A percentile compares a stretch with the other conserved stretches of the same genome.
phyloP scores from a whole-genome alignment of 495 filamentous ascomycete species.

The Hypoxylon fuscum region DNA sequence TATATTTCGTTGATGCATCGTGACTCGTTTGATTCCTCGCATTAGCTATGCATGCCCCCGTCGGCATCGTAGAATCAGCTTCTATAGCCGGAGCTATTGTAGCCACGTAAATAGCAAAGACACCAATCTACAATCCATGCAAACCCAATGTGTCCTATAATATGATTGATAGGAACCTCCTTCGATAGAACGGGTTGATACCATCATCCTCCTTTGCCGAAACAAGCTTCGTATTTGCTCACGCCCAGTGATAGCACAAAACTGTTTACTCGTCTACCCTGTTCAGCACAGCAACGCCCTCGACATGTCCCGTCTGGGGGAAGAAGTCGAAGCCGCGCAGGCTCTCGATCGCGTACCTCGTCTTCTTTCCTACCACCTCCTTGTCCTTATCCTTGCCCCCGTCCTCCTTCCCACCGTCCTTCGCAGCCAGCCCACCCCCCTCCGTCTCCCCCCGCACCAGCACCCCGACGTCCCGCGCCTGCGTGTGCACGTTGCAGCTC shows the following conservation, averaged over 20 bases:
- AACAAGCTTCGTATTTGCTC: no score
- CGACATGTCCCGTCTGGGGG: slow-evolving; percentile 96
- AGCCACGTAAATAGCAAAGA: no score
- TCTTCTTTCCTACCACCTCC: slow-evolving; percentile 53
- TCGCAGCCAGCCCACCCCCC: slow-evolving; percentile 30
- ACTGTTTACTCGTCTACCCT: slow-evolving; percentile 48
- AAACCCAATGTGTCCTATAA: no score
- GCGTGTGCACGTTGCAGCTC: slow-evolving; percentile 96
- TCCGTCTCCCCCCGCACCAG: slow-evolving; percentile 71
- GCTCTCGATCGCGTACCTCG: slow-evolving; percentile 87
- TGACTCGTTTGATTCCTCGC: no score
- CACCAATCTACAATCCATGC: no score
- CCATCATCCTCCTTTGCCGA: no score
- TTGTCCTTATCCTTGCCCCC: slow-evolving; percentile 28
- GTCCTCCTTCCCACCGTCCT: slow-evolving; percentile 39
- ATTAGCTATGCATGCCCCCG: no score
- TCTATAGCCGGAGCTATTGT: no score
- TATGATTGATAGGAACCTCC: no score
- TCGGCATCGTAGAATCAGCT: no score
- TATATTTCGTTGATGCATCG: no score
- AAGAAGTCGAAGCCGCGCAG: slow-evolving; percentile 97
- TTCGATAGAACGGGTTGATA: no score
- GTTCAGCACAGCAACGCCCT: slow-evolving; percentile 86
- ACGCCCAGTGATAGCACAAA: background rate
- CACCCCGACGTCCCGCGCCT: slow-evolving; percentile 89